Evolutionary conservation across 2,329 filamentous ascomycete genomes (phyloP).

Genomic region (Neonectria magnoliae): DNA sequence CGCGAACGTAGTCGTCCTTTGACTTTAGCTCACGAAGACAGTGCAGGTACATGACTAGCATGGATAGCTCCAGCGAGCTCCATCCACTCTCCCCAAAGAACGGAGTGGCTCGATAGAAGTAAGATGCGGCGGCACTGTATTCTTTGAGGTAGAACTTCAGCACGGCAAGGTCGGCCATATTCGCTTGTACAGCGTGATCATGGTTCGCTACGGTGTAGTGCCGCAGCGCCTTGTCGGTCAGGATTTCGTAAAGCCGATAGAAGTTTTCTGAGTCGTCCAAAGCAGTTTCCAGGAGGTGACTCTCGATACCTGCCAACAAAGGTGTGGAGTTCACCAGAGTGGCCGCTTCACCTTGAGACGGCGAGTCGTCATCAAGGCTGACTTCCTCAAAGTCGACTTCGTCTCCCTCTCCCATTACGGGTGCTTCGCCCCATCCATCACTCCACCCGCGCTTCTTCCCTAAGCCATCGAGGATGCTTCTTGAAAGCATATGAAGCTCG

Average conservation of each 20-base stretch:
- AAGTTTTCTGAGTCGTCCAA: conserved; percentile 71
- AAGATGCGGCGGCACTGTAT: conserved; percentile 76
- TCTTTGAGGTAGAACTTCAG: conserved; percentile 83
- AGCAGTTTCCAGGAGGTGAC: conserved; percentile 68
- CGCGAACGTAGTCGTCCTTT: conserved; percentile 81
- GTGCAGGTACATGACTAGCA: conserved; percentile 85
- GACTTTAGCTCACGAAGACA: conserved; percentile 82
- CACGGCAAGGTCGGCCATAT: conserved; percentile 85
- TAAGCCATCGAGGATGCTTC: conserved; percentile 80
- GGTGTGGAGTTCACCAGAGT: conserved; percentile 22
- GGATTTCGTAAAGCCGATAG: conserved; percentile 73
- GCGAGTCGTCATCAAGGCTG: conserved; percentile 58
- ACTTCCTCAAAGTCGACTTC: conserved; percentile 66
- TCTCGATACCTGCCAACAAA: conserved; percentile 49
- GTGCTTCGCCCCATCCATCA: conserved; percentile 76
- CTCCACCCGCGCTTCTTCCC: conserved; percentile 79
- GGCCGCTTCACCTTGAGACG: conserved; percentile 26
- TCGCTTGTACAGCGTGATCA: conserved; percentile 78
- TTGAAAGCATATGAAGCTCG: conserved; percentile 81
- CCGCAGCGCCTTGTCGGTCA: conserved; percentile 86
- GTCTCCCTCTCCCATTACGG: conserved; percentile 57
- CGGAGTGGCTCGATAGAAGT: conserved; percentile 81
- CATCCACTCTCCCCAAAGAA: conserved; percentile 83
- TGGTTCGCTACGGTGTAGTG: conserved; percentile 86
- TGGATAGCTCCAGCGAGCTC: conserved; percentile 81